Conservation (phyloP, 176 grass and related monocot species). For the Neostapfia colusana region DNA sequence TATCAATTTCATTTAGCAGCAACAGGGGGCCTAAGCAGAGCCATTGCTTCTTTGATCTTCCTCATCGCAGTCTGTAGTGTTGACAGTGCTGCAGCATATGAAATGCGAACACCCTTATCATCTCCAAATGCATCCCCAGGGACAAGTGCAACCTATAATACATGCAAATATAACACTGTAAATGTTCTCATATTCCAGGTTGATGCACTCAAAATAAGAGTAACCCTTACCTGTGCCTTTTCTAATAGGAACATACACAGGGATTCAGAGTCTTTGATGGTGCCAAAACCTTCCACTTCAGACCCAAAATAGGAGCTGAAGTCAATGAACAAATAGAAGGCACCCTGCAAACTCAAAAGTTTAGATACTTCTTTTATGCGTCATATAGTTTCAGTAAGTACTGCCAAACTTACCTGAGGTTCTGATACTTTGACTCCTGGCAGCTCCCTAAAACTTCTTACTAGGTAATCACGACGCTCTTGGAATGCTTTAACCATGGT, state of each 20-base stretch:
- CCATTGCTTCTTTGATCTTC: constrained; percentile 82
- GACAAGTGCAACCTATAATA: constrained; percentile 75
- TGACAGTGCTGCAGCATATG: constrained; percentile 76
- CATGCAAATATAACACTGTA: background rate
- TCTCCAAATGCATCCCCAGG: constrained; percentile 89
- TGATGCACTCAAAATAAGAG: background rate
- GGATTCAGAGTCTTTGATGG: constrained; percentile 71
- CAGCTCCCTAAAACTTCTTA: constrained; percentile 70
- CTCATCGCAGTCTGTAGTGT: constrained; percentile 67
- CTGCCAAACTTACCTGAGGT: constrained; percentile 52
- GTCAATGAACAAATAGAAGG: constrained; percentile 91
- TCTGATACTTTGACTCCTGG: constrained; percentile 82
- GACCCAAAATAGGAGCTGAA: constrained; percentile 83
- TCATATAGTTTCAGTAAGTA: background rate
- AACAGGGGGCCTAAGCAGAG: constrained; percentile 60
- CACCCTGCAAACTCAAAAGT: constrained; percentile 58
- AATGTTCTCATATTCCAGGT: constrained; percentile 10
- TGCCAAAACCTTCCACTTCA: constrained; percentile 81
- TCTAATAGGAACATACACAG: constrained; percentile 86
- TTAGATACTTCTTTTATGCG: constrained; percentile 17
- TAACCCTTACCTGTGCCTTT: constrained; percentile 62
- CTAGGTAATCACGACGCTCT: constrained; percentile 79
- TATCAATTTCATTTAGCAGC: constrained; percentile 38
- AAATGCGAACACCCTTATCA: constrained; percentile 80
- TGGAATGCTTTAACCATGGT: constrained; percentile 95